Percentiles rank a stretch among this genome's conserved stretches.
These are phyloP conservation scores for Jaenimonas drosophilae DNA, from an alignment of 208 protist species.

Conservation along the genomic window DNA sequence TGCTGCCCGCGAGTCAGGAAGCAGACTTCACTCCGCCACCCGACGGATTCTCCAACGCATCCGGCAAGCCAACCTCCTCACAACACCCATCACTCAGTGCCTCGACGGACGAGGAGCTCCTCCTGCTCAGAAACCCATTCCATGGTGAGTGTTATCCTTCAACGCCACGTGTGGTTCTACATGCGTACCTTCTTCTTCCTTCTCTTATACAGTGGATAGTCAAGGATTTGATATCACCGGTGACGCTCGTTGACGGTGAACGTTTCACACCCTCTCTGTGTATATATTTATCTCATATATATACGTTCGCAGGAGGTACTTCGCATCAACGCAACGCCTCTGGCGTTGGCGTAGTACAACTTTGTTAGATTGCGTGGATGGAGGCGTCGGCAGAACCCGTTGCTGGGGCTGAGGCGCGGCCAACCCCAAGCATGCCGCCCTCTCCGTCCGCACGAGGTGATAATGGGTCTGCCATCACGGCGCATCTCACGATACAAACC, in stretches of 20 bases:
- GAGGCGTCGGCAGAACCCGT: too few species aligned
- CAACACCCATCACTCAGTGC: background rate
- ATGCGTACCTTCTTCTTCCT: background rate
- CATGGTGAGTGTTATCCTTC: too few species aligned
- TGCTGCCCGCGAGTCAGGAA: background rate
- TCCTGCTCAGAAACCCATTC: background rate
- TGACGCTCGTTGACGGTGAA: background rate
- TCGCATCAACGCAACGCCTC: too few species aligned
- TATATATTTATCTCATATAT: slow-evolving; percentile 1
- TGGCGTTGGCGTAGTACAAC: too few species aligned
- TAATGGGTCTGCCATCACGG: slow-evolving; percentile 5
- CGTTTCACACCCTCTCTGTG: background rate
- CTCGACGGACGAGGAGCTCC: slow-evolving; percentile 1
- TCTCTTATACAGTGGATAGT: background rate
- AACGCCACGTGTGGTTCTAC: background rate
- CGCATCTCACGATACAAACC: slow-evolving; percentile 34
- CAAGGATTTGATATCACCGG: too few species aligned
- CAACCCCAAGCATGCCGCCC: too few species aligned
- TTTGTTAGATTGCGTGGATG: too few species aligned
- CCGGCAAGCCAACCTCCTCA: background rate
- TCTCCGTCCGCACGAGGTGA: too few species aligned
- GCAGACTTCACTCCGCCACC: background rate
- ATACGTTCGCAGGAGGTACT: too few species aligned
- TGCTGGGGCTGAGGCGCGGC: too few species aligned
- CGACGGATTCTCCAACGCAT: slow-evolving; percentile 1